Evolutionary conservation across 495 filamentous ascomycete genomes (phyloP), one percentile per base, ranked within the genome.

Genomic region (Neurospora sp.): DNA sequence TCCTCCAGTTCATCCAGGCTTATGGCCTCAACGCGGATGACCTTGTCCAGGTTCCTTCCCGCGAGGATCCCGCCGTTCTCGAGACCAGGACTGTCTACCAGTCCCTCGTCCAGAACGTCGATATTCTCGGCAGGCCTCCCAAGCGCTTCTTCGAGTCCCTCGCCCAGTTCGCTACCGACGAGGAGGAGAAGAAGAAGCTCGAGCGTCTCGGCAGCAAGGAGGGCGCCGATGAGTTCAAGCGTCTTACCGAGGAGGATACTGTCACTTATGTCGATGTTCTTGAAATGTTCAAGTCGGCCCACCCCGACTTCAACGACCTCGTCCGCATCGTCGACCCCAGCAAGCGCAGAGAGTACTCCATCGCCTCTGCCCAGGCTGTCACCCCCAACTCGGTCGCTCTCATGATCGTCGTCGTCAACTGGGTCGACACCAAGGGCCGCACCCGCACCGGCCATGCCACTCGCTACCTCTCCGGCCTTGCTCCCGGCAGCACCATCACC

Each of bases 301-400:
- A 91, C 79, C 96, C 95, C 5, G 84, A 86, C 73, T 96, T 98
- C 88, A 90, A 94, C 78, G 94, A 99, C 78, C 92, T 99, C 74
- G 90, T 92, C 71, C 91, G 91, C 76, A 93, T 99, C 71, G 91
- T 99, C 70, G 88, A 87, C 70, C 96, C 96, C 9, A 88, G 97
- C 84, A 99, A 98, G 87, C 92, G 96, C 70, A 89, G 96, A 71
- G 96, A 99, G 82, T 99, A 99, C 89, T 96, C 93, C 31, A 98
- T 99, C 76, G 96, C 96, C 39, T 98, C 95, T 11, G 93, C 93
- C 70, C 96, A 98, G 84, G 93, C 93, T 75, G 94, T 97, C 8
- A 93, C 92, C 4, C 94, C 96, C 3, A 92, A 86, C 75, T 89
- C 88, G 74, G 93, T 99, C 69, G 88, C 93, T n/a, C 87, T 99